Conservation (phyloP, 805 yeast species). For the Candida orba region DNA sequence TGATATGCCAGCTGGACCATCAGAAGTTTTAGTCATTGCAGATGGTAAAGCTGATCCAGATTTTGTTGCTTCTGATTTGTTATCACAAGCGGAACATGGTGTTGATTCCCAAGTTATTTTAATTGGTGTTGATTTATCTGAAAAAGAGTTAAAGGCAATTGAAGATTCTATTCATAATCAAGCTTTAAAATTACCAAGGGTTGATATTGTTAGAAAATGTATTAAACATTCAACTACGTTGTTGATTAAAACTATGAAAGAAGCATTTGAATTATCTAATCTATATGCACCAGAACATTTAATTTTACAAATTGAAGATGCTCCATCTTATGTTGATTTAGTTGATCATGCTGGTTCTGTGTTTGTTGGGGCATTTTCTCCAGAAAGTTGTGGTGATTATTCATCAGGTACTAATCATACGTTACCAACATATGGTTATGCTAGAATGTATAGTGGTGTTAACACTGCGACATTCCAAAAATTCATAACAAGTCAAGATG, state of each 20-base stretch:
- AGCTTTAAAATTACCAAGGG: slow-evolving; percentile 81
- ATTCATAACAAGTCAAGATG: slow-evolving; percentile 89
- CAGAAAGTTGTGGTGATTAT: slow-evolving; percentile 98
- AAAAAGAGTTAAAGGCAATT: slow-evolving; percentile 53
- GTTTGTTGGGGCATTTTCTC: slow-evolving; percentile 92
- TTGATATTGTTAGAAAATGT: slow-evolving; percentile 86
- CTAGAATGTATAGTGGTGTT: slow-evolving; percentile 95
- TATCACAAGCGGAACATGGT: slow-evolving; percentile 99
- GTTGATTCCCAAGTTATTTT: slow-evolving; percentile 95
- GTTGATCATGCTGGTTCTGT: slow-evolving; percentile 95
- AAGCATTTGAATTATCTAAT: slow-evolving; percentile 85
- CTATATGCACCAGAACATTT: slow-evolving; percentile 96
- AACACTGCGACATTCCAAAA: slow-evolving; percentile 95
- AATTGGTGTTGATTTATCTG: slow-evolving; percentile 68
- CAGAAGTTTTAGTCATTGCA: slow-evolving; percentile 94
- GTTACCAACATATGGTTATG: slow-evolving; percentile 96
- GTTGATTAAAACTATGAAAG: slow-evolving; percentile 57
- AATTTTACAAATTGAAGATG: slow-evolving; percentile 82
- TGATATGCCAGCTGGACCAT: slow-evolving; percentile 99
- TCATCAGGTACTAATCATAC: slow-evolving; percentile 98
- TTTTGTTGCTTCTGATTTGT: slow-evolving; percentile 91
- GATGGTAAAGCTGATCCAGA: slow-evolving; percentile 86
- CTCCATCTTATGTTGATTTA: slow-evolving; percentile 58
- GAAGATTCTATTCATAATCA: slow-evolving; percentile 82
- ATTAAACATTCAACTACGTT: slow-evolving; percentile 86